A percentile compares a stretch with the other conserved stretches of the same genome.
Evolutionary conservation across 345 rosid species (phyloP).

Genomic region (Angophora floribunda): DNA sequence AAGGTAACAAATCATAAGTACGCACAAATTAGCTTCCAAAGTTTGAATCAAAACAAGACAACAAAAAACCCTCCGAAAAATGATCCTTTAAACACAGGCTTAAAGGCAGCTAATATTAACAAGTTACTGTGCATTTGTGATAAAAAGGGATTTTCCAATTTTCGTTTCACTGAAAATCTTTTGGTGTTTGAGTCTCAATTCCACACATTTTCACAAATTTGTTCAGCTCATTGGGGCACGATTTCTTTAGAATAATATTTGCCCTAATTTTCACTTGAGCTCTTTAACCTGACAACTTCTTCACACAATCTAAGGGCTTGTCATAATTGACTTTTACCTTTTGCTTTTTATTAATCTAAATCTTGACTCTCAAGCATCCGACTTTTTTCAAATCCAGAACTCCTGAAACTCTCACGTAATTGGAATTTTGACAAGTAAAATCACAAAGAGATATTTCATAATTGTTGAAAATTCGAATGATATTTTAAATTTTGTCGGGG

Average conservation of each 20-base stretch:
- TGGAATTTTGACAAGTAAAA: neutral
- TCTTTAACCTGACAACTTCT: neutral
- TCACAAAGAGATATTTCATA: too few relatives aligned
- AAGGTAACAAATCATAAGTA: neutral
- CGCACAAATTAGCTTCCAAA: neutral
- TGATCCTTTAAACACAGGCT: neutral
- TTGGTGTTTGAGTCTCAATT: neutral
- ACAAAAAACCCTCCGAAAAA: neutral
- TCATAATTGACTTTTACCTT: neutral
- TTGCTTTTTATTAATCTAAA: neutral
- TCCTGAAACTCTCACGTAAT: neutral
- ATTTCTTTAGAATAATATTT: neutral
- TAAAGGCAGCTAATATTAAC: neutral
- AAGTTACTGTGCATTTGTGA: neutral
- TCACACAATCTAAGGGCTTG: neutral
- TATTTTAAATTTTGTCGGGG: too few relatives aligned
- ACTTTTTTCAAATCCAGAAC: neutral
- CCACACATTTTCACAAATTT: neutral
- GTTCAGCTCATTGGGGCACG: neutral
- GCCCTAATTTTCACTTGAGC: neutral
- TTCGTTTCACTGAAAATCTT: neutral
- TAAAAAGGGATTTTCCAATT: neutral
- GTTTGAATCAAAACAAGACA: neutral
- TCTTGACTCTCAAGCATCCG: neutral
- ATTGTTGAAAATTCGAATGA: too few relatives aligned